Evolutionary conservation across 2,329 filamentous ascomycete genomes (phyloP).

Genomic region (Colletotrichum horii): DNA sequence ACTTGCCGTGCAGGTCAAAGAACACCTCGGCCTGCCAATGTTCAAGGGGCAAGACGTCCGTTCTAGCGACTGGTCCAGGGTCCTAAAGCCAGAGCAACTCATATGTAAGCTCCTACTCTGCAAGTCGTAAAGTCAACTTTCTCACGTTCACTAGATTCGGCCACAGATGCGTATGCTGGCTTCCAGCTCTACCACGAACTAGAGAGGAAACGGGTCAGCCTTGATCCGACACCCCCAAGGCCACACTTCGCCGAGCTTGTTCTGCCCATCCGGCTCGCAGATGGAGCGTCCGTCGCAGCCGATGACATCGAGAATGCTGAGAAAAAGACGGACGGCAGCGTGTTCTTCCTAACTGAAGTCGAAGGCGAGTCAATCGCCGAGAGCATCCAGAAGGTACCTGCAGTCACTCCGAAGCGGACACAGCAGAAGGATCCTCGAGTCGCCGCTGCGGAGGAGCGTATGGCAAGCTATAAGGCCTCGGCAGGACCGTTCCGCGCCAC

Average conservation of each 20-base stretch:
- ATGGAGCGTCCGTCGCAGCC: slow-evolving; percentile 39
- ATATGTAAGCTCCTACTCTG: slow-evolving; percentile 58
- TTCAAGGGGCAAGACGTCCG: slow-evolving; percentile 76
- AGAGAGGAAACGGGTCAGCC: slow-evolving; percentile 68
- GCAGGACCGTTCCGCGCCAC: slow-evolving; percentile 27
- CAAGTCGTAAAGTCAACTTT: neutral
- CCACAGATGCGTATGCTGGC: slow-evolving; percentile 83
- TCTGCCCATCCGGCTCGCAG: slow-evolving; percentile 63
- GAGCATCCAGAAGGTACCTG: slow-evolving; percentile 9
- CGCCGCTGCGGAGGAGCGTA: slow-evolving; percentile 45
- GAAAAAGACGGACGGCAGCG: slow-evolving; percentile 25
- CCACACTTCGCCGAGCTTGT: slow-evolving; percentile 73
- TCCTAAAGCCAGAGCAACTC: slow-evolving; percentile 69
- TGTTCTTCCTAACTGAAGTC: slow-evolving; percentile 28
- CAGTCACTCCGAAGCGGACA: neutral
- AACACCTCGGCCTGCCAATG: slow-evolving; percentile 75
- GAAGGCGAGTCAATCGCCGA: slow-evolving; percentile 14
- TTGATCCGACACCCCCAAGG: slow-evolving; percentile 73
- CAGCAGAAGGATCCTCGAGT: slow-evolving; percentile 45
- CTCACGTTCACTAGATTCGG: slow-evolving; percentile 64
- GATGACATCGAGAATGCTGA: slow-evolving; percentile 33
- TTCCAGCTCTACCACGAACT: slow-evolving; percentile 75
- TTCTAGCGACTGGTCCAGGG: slow-evolving; percentile 74
- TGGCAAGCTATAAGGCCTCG: slow-evolving; percentile 38
- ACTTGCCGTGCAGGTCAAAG: slow-evolving; percentile 72